A percentile compares a stretch with the other conserved stretches of the same genome.
Conservation (phyloP, 495 filamentous ascomycete genomes). For the Lophiostoma macrostomum region DNA sequence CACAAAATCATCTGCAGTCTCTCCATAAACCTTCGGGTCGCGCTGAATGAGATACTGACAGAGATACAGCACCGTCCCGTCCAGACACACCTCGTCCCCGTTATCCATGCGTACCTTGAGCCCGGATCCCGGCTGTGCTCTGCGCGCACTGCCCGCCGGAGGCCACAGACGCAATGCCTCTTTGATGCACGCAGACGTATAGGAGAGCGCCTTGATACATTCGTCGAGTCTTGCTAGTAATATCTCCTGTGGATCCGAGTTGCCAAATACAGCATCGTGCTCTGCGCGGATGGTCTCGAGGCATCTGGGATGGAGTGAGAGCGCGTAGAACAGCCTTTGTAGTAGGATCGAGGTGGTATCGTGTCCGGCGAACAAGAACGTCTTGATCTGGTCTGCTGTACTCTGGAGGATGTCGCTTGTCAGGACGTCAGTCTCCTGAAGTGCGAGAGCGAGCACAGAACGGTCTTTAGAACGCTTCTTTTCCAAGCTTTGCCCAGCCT, state of each 20-base stretch:
- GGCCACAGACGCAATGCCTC: slow-evolving; percentile 39
- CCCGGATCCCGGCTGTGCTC: slow-evolving; percentile 19
- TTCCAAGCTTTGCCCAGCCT: slow-evolving; percentile 15
- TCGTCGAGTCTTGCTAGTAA: slow-evolving; percentile 22
- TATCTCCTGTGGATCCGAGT: slow-evolving; percentile 11
- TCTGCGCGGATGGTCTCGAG: slow-evolving; percentile 42
- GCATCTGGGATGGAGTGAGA: slow-evolving; percentile 40
- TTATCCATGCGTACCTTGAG: slow-evolving; percentile 29
- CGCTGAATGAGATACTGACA: slow-evolving; percentile 34
- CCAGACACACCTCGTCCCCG: slow-evolving; percentile 38
- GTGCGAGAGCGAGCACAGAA: slow-evolving; percentile 25
- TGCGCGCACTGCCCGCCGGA: slow-evolving; percentile 30
- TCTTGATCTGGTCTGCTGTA: slow-evolving; percentile 35
- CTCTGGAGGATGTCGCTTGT: slow-evolving; percentile 15
- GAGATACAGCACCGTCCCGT: slow-evolving; percentile 36
- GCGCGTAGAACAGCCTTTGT: slow-evolving; percentile 41
- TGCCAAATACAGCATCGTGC: slow-evolving; percentile 42
- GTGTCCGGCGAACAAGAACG: slow-evolving; percentile 49
- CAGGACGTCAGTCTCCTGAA: slow-evolving; percentile 21
- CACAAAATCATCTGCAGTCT: slow-evolving; percentile 24
- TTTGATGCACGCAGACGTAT: slow-evolving; percentile 39
- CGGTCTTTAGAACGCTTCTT: slow-evolving; percentile 16
- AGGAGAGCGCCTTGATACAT: slow-evolving; percentile 28
- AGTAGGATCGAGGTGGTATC: slow-evolving; percentile 46
- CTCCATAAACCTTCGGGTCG: slow-evolving; percentile 26